Percentiles rank a stretch among this genome's conserved stretches.
phyloP scores from a whole-genome alignment of 2,329 filamentous ascomycete species.

The Microcyclospora tardicrescens region DNA sequence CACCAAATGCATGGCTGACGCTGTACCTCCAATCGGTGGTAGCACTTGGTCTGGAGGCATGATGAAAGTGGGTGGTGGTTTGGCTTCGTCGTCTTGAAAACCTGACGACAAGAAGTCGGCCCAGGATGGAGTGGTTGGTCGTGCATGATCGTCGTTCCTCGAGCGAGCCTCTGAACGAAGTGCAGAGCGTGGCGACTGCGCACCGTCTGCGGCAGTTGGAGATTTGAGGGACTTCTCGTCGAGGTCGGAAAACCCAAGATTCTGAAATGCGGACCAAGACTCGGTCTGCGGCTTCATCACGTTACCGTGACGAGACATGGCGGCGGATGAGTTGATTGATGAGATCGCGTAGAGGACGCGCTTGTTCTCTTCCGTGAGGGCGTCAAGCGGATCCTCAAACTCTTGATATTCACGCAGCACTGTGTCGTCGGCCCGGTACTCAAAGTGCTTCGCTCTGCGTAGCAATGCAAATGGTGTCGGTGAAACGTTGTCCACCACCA shows the following conservation, averaged over 20 bases:
- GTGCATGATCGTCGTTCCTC: constrained; percentile 51
- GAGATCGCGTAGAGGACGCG: constrained; percentile 84
- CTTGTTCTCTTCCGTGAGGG: constrained; percentile 84
- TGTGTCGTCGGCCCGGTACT: constrained; percentile 79
- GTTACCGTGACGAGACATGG: constrained; percentile 39
- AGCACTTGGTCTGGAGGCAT: constrained; percentile 87
- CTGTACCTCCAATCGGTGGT: constrained; percentile 68
- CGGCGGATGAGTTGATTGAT: constrained; percentile 71
- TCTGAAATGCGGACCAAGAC: constrained; percentile 94
- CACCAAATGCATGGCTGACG: constrained; percentile 43
- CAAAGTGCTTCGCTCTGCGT: constrained; percentile 83
- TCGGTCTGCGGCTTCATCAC: constrained; percentile 49
- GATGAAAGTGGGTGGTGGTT: constrained; percentile 43
- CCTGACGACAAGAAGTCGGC: constrained; percentile 93
- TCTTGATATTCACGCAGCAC: constrained; percentile 77
- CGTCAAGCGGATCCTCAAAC: constrained; percentile 77
- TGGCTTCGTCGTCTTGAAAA: constrained; percentile 62
- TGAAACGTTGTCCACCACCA: constrained; percentile 93
- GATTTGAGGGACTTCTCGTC: constrained; percentile 26
- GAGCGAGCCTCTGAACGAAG: constrained; percentile 56
- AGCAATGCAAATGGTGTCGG: constrained; percentile 86
- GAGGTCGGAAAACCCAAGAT: constrained; percentile 75
- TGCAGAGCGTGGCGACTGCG: constrained; percentile 26
- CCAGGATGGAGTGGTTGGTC: constrained; percentile 95
- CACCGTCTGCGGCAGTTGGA: constrained; percentile 11